Evolutionary conservation across 371 early-diverging fungal species (phyloP).

Genomic region (Mucor sp.): DNA sequence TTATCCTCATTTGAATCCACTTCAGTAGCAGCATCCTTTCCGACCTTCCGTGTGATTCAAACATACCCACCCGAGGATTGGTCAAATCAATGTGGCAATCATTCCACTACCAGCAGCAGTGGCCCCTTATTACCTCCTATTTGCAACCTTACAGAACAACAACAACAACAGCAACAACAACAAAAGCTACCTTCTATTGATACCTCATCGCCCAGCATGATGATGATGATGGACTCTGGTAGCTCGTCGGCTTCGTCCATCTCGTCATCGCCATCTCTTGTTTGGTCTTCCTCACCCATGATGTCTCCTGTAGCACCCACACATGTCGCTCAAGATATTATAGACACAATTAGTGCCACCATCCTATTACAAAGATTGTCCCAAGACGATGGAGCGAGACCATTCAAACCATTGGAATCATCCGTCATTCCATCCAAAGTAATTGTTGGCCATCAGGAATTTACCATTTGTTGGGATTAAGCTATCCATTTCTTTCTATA

Average conservation of each 20-base stretch:
- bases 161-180: neutral
- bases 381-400: slow-evolving; percentile 56
- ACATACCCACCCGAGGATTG: slow-evolving; percentile 20
- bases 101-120: neutral
- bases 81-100: neutral
- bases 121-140: slow-evolving; percentile 7
- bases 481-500: neutral
- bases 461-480: slow-evolving; percentile 39
- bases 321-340: slow-evolving; percentile 38
- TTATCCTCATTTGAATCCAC: slow-evolving; percentile 20
- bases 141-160: neutral
- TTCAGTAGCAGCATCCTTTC: slow-evolving; percentile 22
- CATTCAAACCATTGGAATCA: slow-evolving; percentile 36
- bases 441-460: slow-evolving; percentile 38
- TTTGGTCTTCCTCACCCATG: slow-evolving; percentile 5
- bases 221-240: neutral
- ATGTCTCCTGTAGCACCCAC: slow-evolving; percentile 8
- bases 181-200: neutral
- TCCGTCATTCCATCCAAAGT: slow-evolving; percentile 37
- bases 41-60: slow-evolving; percentile 36
- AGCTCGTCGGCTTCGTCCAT: neutral
- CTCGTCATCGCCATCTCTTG: neutral
- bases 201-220: neutral
- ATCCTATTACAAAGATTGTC: slow-evolving; percentile 57
- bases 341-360: slow-evolving; percentile 59